Evolutionary conservation across 441 rosid species (phyloP).

Genomic region (Capsella rubella): DNA sequence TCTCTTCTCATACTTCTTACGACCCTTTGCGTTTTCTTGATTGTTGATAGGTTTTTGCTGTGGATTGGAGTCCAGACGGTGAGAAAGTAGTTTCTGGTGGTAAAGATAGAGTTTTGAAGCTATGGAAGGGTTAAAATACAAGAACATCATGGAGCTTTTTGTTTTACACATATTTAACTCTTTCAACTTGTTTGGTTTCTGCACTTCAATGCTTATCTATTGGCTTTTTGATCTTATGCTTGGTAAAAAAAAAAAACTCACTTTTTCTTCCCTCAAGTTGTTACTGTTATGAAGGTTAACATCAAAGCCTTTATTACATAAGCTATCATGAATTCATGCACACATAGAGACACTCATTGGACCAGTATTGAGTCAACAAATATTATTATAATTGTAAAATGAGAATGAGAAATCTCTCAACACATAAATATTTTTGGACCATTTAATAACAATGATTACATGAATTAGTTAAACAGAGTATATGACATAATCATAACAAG

Average conservation of each 20-base stretch:
- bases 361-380: background rate
- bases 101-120: slow-evolving; percentile 84
- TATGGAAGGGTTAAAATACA: slow-evolving; percentile 83
- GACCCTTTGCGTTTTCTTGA: background rate
- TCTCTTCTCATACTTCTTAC: background rate
- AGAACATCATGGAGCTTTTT: slow-evolving; percentile 19
- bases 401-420: background rate
- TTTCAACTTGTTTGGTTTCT: slow-evolving; percentile 16
- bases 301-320: background rate
- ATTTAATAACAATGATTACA: background rate
- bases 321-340: background rate
- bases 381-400: background rate
- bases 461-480: background rate
- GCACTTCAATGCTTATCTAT: background rate
- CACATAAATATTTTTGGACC: background rate
- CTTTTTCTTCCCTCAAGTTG: background rate
- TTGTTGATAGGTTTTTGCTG: slow-evolving; percentile 71
- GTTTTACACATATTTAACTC: slow-evolving; percentile 18
- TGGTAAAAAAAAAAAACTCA: background rate
- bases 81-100: slow-evolving; percentile 99
- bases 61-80: slow-evolving; percentile 99
- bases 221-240: slow-evolving; percentile 3
- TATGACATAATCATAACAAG: slow-evolving; percentile 25
- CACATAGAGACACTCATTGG: background rate
- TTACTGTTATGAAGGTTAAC: background rate